Conservation (phyloP, 495 filamentous ascomycete species). For the Trichoderma reesei region DNA sequence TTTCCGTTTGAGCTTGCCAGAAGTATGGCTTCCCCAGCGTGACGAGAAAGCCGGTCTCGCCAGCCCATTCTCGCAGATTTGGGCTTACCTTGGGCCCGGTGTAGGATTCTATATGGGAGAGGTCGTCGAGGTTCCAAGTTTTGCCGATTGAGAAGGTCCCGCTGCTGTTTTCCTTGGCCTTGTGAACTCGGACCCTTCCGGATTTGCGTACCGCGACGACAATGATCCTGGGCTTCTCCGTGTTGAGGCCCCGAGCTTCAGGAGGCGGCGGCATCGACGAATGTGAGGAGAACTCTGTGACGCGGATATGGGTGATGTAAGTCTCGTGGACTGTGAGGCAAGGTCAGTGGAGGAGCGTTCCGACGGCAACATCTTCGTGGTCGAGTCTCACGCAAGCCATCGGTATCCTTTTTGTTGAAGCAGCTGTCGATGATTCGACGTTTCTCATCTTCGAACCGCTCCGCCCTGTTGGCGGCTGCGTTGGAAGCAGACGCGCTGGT, state of each 20-base stretch:
- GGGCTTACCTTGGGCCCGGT: conserved; percentile 50
- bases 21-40: conserved; percentile 91
- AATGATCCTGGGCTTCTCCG: conserved; percentile 84
- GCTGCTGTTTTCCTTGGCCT: conserved; percentile 89
- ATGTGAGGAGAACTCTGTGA: conserved; percentile 72
- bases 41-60: conserved; percentile 75
- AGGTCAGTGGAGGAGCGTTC: background rate
- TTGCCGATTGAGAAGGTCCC: conserved; percentile 95
- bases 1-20: conserved; percentile 83
- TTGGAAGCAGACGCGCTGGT: conserved; percentile 16
- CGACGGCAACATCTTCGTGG: background rate
- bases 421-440: conserved; percentile 82
- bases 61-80: conserved; percentile 66
- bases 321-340: conserved; percentile 64
- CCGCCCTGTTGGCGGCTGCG: conserved; percentile 56
- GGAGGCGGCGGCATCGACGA: conserved; percentile 83
- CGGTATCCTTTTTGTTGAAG: conserved; percentile 77
- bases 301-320: conserved; percentile 93
- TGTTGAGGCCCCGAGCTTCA: conserved; percentile 47
- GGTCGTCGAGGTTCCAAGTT: conserved; percentile 89
- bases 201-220: conserved; percentile 87
- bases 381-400: conserved; percentile 59
- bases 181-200: conserved; percentile 88
- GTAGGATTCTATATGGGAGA: conserved; percentile 71
- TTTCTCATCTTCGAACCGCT: conserved; percentile 94